A percentile compares a stretch with the other conserved stretches of the same genome.
Evolutionary conservation across 306 rosid genomes (phyloP).

Genomic region (Glycine soja): DNA sequence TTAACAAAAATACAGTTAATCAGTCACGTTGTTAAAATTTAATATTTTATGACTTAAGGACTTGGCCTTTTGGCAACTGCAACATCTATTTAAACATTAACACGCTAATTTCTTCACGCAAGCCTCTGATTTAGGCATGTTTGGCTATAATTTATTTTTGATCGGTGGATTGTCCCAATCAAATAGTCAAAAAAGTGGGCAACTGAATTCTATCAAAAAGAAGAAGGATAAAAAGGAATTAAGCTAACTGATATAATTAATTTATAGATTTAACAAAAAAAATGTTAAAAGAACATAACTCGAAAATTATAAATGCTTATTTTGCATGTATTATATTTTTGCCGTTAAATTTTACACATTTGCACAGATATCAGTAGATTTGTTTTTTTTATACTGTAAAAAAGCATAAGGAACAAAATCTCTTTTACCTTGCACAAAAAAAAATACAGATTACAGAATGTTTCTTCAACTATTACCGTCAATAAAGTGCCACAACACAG

Average conservation of each 20-base stretch:
- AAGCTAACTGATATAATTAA: too few relatives aligned
- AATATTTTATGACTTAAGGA: constrained; percentile 8
- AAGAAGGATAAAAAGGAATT: too few relatives aligned
- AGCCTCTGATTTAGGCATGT: constrained; percentile 34
- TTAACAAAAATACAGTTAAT: constrained; percentile 1
- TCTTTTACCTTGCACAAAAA: not conserved
- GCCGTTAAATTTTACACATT: too few relatives aligned
- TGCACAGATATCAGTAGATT: too few relatives aligned
- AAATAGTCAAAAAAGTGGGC: not conserved
- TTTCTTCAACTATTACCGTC: constrained; percentile 3
- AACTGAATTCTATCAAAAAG: not conserved
- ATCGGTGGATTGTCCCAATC: constrained; percentile 34
- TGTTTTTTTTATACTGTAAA: not conserved
- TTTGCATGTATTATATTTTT: too few relatives aligned
- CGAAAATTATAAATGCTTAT: too few relatives aligned
- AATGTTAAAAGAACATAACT: too few relatives aligned
- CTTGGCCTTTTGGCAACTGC: constrained; percentile 14
- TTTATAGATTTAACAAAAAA: too few relatives aligned
- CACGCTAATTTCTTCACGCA: constrained; percentile 34
- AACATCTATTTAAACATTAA: constrained; percentile 9
- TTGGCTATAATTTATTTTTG: constrained; percentile 25
- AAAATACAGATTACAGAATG: not conserved
- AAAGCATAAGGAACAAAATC: not conserved
- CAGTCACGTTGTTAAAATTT: constrained; percentile 10
- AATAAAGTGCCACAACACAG: not conserved